Percentiles rank a stretch among this genome's conserved stretches.
Evolutionary conservation across 192 early-diverging fungal genomes (phyloP).

Genomic region (Rhizophagus prolifer): DNA sequence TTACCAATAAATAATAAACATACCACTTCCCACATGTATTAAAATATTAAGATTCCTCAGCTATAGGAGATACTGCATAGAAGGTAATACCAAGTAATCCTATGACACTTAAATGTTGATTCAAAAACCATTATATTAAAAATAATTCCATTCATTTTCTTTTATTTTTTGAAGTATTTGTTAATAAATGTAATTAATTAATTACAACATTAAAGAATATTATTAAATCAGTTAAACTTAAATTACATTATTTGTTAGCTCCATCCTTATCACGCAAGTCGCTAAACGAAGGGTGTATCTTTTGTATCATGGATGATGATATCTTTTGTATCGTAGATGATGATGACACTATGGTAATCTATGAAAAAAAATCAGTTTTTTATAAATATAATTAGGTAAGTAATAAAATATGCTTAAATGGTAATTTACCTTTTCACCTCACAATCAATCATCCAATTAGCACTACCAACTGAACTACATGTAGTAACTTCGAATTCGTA

Average conservation of each 20-base stretch:
- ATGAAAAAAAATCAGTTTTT: not conserved
- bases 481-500: slow-evolving; percentile 48
- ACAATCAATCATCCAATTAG: slow-evolving; percentile 75
- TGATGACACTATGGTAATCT: slow-evolving; percentile 49
- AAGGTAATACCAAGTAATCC: slow-evolving; percentile 61
- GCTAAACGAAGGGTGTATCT: slow-evolving; percentile 40
- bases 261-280: slow-evolving; percentile 38
- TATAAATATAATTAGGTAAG: not conserved
- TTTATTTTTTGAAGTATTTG: slow-evolving; percentile 38
- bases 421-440: slow-evolving; percentile 48
- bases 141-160: slow-evolving; percentile 72
- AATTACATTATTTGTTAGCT: not conserved
- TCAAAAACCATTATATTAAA: slow-evolving; percentile 72
- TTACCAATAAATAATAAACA: not conserved
- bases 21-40: slow-evolving; percentile 87
- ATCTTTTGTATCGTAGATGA: slow-evolving; percentile 43
- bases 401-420: not conserved
- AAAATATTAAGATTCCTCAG: slow-evolving; percentile 72
- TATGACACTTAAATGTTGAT: slow-evolving; percentile 50
- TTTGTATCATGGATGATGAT: slow-evolving; percentile 53
- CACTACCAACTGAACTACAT: slow-evolving; percentile 74
- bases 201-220: not conserved
- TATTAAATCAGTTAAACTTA: not conserved
- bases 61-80: slow-evolving; percentile 72
- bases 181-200: slow-evolving; percentile 15